A percentile compares a stretch with the other conserved stretches of the same genome.
These are phyloP conservation scores for Volvox carteri DNA, from an alignment of 163 green algal species.

Conservation along the genomic window DNA sequence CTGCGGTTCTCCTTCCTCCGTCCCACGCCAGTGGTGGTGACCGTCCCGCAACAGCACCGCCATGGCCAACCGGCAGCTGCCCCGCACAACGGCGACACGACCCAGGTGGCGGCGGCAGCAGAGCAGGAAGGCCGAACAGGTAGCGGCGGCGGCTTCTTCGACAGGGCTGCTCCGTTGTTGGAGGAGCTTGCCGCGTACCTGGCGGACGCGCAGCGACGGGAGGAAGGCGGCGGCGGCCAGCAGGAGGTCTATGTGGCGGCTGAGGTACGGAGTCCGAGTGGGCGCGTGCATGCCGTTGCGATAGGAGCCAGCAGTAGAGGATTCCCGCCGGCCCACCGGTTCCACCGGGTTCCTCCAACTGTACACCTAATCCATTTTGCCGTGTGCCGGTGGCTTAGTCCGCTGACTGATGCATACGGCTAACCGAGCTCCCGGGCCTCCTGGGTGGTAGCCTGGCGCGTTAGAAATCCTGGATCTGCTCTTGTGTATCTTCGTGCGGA, in stretches of 20 bases:
- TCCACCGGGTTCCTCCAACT: too few relatives aligned
- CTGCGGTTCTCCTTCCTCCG: background rate
- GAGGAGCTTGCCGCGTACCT: conserved; percentile 43
- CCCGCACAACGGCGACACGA: too few relatives aligned
- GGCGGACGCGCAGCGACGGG: background rate
- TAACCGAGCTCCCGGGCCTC: too few relatives aligned
- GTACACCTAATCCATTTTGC: too few relatives aligned
- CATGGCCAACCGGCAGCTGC: background rate
- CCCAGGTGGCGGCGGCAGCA: background rate
- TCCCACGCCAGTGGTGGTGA: background rate
- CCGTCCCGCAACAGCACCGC: background rate
- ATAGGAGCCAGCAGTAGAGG: too few relatives aligned
- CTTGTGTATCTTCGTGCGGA: too few relatives aligned
- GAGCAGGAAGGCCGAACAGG: background rate
- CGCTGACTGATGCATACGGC: too few relatives aligned
- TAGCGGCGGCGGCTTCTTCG: background rate
- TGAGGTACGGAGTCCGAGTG: background rate
- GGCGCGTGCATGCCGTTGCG: too few relatives aligned
- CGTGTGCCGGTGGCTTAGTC: too few relatives aligned
- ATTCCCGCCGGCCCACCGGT: too few relatives aligned
- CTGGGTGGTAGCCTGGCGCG: too few relatives aligned
- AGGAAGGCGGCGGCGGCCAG: background rate
- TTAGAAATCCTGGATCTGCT: too few relatives aligned
- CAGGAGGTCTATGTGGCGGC: background rate
- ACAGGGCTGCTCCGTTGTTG: background rate